These are phyloP conservation scores for Thelonectria olida DNA, from an alignment of 2,329 filamentous ascomycete genomes.

Conservation along the genomic window DNA sequence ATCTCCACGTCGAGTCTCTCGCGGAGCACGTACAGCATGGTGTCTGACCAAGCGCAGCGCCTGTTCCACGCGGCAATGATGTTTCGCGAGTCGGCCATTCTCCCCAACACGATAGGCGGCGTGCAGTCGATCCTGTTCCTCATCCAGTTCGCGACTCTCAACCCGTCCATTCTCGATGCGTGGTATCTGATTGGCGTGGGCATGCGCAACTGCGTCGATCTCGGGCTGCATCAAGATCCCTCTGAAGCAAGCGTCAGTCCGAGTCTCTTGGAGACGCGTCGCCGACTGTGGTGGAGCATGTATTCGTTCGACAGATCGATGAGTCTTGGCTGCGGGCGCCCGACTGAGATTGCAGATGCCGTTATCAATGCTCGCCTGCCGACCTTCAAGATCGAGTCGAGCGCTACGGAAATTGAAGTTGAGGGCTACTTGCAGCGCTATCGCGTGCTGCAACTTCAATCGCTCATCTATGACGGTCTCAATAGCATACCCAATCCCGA, in stretches of 20 bases:
- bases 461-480: constrained; percentile 34
- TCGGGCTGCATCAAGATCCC: constrained; percentile 37
- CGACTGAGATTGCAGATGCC: constrained; percentile 33
- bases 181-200: constrained; percentile 39
- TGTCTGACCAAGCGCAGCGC: constrained; percentile 33
- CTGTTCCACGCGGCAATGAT: constrained; percentile 34
- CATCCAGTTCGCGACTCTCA: constrained; percentile 38
- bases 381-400: constrained; percentile 34
- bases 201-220: constrained; percentile 36
- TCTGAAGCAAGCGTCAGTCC: constrained; percentile 20
- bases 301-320: constrained; percentile 40
- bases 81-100: constrained; percentile 35
- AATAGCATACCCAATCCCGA: constrained; percentile 1
- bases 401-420: constrained; percentile 28
- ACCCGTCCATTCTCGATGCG: constrained; percentile 33
- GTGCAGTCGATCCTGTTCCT: constrained; percentile 37
- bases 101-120: constrained; percentile 35
- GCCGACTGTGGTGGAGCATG: constrained; percentile 40
- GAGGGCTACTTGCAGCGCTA: constrained; percentile 38
- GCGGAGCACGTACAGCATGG: constrained; percentile 35
- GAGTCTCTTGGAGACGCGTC: constrained; percentile 34
- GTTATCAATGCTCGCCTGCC: constrained; percentile 32
- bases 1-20: constrained; percentile 37
- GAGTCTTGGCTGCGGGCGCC: constrained; percentile 33
- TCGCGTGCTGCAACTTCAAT: constrained; percentile 34